Conservation (phyloP, 805 yeast species). For the Ogataea chonburiensis region DNA sequence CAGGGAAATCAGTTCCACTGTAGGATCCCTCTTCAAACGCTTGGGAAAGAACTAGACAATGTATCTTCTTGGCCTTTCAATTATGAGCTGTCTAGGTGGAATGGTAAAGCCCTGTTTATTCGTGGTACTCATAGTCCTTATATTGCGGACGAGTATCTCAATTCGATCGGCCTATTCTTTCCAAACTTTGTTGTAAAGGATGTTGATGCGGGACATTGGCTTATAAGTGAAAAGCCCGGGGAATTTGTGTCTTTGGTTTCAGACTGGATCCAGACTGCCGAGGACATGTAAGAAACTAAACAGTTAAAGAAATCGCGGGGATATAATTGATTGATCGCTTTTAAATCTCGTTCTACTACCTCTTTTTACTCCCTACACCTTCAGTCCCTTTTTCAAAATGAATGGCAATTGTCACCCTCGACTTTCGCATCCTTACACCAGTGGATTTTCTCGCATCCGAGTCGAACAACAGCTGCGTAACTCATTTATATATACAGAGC, state of each 20-base stretch:
- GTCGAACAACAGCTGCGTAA: too few species aligned
- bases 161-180: constrained; percentile 71
- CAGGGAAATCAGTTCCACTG: constrained; percentile 42
- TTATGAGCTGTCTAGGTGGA: constrained; percentile 50
- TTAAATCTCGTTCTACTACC: too few species aligned
- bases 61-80: constrained; percentile 79
- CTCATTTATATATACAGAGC: too few species aligned
- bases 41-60: constrained; percentile 61
- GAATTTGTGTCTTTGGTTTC: constrained; percentile 65
- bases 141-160: constrained; percentile 78
- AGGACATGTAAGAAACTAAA: too few species aligned
- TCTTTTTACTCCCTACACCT: too few species aligned
- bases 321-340: background rate
- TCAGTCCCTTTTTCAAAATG: too few species aligned
- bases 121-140: constrained; percentile 76
- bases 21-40: constrained; percentile 68
- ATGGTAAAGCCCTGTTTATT: constrained; percentile 73
- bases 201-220: constrained; percentile 90
- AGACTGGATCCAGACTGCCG: constrained; percentile 54
- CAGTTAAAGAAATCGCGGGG: too few species aligned
- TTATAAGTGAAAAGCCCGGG: constrained; percentile 79
- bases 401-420: too few species aligned
- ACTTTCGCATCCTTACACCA: constrained; percentile 9
- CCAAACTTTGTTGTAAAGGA: constrained; percentile 75
- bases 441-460: constrained; percentile 7